Evolutionary conservation across 352 stramenopile species (phyloP), one percentile per base, ranked within the genome.

Genomic region (Phytophthora pini): DNA sequence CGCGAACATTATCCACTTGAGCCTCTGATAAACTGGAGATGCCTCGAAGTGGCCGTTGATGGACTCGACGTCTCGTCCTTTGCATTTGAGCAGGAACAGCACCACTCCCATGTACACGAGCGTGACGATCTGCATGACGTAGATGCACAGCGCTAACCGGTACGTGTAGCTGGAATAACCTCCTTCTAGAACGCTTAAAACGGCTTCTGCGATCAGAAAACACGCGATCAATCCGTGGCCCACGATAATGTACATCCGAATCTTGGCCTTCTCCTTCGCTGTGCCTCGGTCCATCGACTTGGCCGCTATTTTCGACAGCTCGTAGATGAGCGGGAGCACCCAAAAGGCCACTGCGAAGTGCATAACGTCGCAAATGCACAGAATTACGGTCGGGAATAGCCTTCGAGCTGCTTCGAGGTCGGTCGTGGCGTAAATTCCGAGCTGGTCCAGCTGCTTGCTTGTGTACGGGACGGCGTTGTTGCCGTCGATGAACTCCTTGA

Each of bases 241-340:
- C 2, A 66, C 32, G 15, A 68, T 3, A 5, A 57, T 50, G 61
- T 90, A 90, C 27, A 71, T 39, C 1, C 62, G 55, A 57, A 89
- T 87, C 17, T 75, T 71, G 3, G 50, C 58, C 17, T 71, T 45
- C 52, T 92, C 84, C 24, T 77, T 79, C 2, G 22, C 32, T 5
- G 60, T 55, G 2, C 84, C 84, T 36, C 84, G 65, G 43, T 92
- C 84, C 84, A 92, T 92, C 2, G 80, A 79, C 29, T 77, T 87
- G 15, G 61, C 56, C 10, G 76, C 84, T 41, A 92, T 80, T 40
- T 77, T 73, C 9, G 65, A 78, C n/a, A 92, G 59, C 31, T 92
- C 84, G 60, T 88, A 84, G 15, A 68, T 74, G 0, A 92, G 56
- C 20, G 80, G 78, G 17, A 87, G 71, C 11, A 83, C 60, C 70